Base-by-base conservation (phyloP, 495 filamentous ascomycete species). In the Xylaria palmicola region DNA sequence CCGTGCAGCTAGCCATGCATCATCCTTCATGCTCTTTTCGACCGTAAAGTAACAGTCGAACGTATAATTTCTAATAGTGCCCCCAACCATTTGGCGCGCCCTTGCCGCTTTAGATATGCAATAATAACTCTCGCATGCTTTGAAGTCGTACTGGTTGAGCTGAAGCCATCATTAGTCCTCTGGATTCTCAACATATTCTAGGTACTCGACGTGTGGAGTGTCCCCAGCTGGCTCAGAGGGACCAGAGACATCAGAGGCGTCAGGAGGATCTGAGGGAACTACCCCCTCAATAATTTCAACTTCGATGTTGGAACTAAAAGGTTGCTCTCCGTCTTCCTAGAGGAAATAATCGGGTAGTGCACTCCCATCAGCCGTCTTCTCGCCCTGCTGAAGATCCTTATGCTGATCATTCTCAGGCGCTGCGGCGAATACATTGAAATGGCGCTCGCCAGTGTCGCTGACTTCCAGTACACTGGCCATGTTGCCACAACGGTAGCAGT, bases 401-500 rank as follows among this genome's bases (percentile, higher is more conserved):
- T 95, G 90, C 62, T 87, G 79, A 72, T 96, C 93, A 64, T 98
- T 98, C 74, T 98, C 95, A 15, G 94, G 94, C 19, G 93, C 91
- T 6, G 94, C 95, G 49, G 94, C 91, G 72, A 98, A 98, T 12
- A 98, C 91, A 72, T 98, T 98, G 75, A 97, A 98, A 68, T 86
- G 94, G 55, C 92, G 79, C 75, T 96, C 91, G 15, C 93, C 94
- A 12, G 86, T 85, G 72, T 96, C 91, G 70, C 90, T 90, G 41
- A 98, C 95, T 75, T 98, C 94, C 13, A 98, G 79, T 29, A 98
- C 94, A 75, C 91, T 96, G 9, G 94, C 94, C 84, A 97, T 87
- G 70, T 98, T 98, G 19, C 94, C 94, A 74, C 94, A 98, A 17
- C 93, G 81, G 72, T 96, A 96, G 75, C 93, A 97, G 75, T 97